Evolutionary conservation across 345 rosid genomes (phyloP).

Genomic region (Acer yangbiense): DNA sequence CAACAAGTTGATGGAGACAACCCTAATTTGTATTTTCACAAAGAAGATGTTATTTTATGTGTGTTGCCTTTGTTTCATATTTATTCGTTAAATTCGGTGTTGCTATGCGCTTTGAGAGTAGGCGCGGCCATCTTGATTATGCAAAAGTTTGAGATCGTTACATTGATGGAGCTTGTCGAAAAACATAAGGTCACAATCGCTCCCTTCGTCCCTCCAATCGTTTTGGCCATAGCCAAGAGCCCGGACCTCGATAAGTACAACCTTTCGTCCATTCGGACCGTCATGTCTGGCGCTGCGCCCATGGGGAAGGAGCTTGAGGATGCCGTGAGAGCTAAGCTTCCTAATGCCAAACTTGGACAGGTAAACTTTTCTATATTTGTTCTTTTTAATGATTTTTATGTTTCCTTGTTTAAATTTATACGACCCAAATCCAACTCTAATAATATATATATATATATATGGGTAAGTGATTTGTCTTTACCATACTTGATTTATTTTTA

Average conservation of each 20-base stretch:
- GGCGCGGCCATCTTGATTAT: slow-evolving; percentile 68
- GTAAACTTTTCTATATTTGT: slow-evolving; percentile 19
- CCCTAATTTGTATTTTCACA: slow-evolving; percentile 56
- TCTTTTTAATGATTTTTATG: too few relatives aligned
- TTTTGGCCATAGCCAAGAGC: slow-evolving; percentile 48
- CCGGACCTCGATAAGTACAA: slow-evolving; percentile 48
- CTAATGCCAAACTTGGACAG: slow-evolving; percentile 67
- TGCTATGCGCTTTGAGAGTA: slow-evolving; percentile 58
- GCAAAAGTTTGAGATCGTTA: slow-evolving; percentile 57
- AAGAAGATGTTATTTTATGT: slow-evolving; percentile 60
- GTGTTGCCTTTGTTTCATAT: slow-evolving; percentile 65
- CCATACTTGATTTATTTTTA: too few relatives aligned
- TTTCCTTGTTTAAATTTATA: too few relatives aligned
- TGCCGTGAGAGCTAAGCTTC: slow-evolving; percentile 48
- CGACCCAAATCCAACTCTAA: too few relatives aligned
- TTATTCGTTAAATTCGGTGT: slow-evolving; percentile 49
- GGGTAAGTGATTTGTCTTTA: too few relatives aligned
- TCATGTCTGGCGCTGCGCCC: slow-evolving; percentile 68
- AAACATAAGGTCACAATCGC: slow-evolving; percentile 57
- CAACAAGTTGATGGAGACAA: slow-evolving; percentile 78
- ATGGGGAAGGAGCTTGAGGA: slow-evolving; percentile 79
- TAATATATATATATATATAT: too few relatives aligned
- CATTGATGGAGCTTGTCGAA: slow-evolving; percentile 46
- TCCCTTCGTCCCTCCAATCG: slow-evolving; percentile 65
- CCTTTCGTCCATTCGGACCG: slow-evolving; percentile 52